Evolutionary conservation across 2,329 filamentous ascomycete species (phyloP).

Genomic region (Epichloe gansuensis): DNA sequence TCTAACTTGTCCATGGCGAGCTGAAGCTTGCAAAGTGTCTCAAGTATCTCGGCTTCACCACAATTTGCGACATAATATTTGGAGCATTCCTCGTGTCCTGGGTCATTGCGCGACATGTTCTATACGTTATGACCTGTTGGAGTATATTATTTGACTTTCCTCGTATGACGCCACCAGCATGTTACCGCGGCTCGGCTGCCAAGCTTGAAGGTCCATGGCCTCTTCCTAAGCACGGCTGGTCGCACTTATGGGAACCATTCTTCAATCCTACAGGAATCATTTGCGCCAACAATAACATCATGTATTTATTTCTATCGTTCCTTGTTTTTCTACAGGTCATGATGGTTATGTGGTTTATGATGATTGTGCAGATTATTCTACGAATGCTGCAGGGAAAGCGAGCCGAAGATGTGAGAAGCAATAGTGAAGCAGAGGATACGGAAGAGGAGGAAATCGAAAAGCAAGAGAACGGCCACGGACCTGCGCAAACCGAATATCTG

Average conservation of each 20-base stretch:
- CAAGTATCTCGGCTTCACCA: constrained; percentile 72
- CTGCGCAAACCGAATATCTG: neutral
- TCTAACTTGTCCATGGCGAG: no score
- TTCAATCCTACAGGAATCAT: constrained; percentile 56
- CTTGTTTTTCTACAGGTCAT: constrained; percentile 69
- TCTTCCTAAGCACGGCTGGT: constrained; percentile 38
- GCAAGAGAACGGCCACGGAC: neutral
- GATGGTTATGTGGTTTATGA: neutral
- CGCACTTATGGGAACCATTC: constrained; percentile 62
- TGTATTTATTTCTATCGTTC: constrained; percentile 62
- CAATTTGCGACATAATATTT: constrained; percentile 69
- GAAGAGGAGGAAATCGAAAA: neutral
- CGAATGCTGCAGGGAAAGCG: neutral
- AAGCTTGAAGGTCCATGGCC: constrained; percentile 41
- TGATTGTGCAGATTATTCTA: neutral
- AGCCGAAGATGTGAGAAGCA: neutral
- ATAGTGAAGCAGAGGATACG: neutral
- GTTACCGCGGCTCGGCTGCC: constrained; percentile 50
- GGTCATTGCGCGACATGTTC: constrained; percentile 69
- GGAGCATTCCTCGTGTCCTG: constrained; percentile 76
- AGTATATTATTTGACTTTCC: constrained; percentile 61
- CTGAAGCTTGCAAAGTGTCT: constrained; percentile 74
- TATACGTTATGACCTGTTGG: constrained; percentile 70
- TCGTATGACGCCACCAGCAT: constrained; percentile 50
- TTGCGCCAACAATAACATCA: constrained; percentile 66